Base-by-base conservation (phyloP, 2,329 filamentous ascomycete genomes). In the Peltaster fructicola region DNA sequence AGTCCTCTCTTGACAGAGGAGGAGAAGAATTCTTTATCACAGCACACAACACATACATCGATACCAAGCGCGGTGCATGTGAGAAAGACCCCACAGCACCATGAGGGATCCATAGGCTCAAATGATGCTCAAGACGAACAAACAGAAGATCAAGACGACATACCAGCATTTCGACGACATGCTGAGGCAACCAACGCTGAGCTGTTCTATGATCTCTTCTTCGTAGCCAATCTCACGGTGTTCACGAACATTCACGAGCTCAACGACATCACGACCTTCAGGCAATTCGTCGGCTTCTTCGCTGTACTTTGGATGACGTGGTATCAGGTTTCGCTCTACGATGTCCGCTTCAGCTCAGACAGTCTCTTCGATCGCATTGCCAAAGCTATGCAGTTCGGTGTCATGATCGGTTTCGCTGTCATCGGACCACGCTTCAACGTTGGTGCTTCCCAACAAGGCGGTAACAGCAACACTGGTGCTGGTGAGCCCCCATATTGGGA, bases 231-330 rank as follows among this genome's bases (percentile, higher is more conserved):
- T 37, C 53, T 75, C 26, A 67, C 65, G 4, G 68, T 70, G 8
- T 75, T 75, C 37, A 65, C 63, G 4, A 52, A 52, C 6, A 52
- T 56, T 4, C 59, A 65, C 34, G 60, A 66, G 20, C 65, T 69
- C 33, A 65, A 63, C 35, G 57, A 63, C 33, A 43, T 48, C 50
- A 35, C 36, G 45, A 40, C 30, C 4, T 33, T 57, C 3, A 39
- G 38, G 16, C 38, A 57, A 17, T 61, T 67, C 38, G 50, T 65
- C 25, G 52, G 64, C 20, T 66, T 63, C 42, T 58, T 69, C 39
- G 47, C 62, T 12, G 53, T 75, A 10, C 51, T 75, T 30, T 76
- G 70, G 71, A 63, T 72, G 30, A 73, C 66, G n/a, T 76, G 72
- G 72, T 59, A 73, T 17, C 56, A 71, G 30, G 63, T 68, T 13